Conservation (phyloP, 495 filamentous ascomycete genomes). For the Aspergillus kassunensis region DNA sequence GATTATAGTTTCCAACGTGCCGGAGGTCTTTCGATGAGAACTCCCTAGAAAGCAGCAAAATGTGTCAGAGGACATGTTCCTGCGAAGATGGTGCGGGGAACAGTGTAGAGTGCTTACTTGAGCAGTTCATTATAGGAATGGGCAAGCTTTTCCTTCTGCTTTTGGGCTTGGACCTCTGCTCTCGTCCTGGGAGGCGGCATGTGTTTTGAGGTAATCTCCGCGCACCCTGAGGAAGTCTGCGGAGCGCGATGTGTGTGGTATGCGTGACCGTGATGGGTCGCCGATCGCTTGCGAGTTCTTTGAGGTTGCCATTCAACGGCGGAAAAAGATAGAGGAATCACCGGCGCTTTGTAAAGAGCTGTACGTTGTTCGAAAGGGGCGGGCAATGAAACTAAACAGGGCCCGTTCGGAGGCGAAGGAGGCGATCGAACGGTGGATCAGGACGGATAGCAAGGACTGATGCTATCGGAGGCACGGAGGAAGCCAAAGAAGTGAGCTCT, state of each 20-base stretch:
- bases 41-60: conserved; percentile 56
- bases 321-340: neutral
- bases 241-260: conserved; percentile 7
- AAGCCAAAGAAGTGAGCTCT: neutral
- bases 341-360: neutral
- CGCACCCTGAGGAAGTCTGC: conserved; percentile 21
- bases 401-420: conserved; percentile 4
- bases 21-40: conserved; percentile 90
- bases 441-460: neutral
- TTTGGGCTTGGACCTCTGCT: conserved; percentile 86
- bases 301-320: conserved; percentile 23
- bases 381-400: neutral
- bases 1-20: conserved; percentile 88
- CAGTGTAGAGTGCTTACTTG: conserved; percentile 59
- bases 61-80: conserved; percentile 9
- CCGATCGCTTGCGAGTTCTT: conserved; percentile 5
- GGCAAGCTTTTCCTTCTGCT: conserved; percentile 94
- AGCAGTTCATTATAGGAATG: conserved; percentile 94
- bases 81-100: neutral
- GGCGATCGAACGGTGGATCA: neutral
- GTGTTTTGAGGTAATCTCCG: conserved; percentile 37
- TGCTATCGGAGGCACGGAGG: neutral
- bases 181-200: conserved; percentile 65
- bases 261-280: conserved; percentile 4
- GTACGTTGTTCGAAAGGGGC: neutral